Conservation (phyloP, 139 green algal species). For the Volvox reticuliferus region DNA sequence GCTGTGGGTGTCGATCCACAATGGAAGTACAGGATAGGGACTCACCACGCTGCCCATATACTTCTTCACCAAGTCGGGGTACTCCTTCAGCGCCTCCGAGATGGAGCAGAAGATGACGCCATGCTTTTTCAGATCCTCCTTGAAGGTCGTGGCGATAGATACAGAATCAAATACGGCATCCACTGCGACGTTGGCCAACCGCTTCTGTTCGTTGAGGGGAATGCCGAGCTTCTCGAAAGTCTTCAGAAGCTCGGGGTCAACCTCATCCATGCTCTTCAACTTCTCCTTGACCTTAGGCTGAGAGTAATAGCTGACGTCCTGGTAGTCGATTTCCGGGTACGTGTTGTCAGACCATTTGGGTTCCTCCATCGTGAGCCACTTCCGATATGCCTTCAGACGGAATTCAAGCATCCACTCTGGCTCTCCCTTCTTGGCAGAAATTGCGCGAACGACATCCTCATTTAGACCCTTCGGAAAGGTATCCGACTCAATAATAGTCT, state of each 20-base stretch:
- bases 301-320: constrained; percentile 94
- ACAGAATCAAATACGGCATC: constrained; percentile 99
- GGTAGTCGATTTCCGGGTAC: constrained; percentile 90
- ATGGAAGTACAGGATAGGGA: no score
- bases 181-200: constrained; percentile 96
- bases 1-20: no score
- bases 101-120: constrained; percentile 99
- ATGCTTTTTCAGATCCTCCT: constrained; percentile 92
- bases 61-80: constrained; percentile 96
- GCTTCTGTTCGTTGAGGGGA: constrained; percentile 98
- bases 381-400: constrained; percentile 91
- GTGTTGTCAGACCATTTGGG: constrained; percentile 93
- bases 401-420: constrained; percentile 99
- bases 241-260: constrained; percentile 96
- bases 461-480: constrained; percentile 81
- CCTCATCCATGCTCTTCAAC: constrained; percentile 90
- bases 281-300: constrained; percentile 94
- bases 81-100: constrained; percentile 95
- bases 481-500: constrained; percentile 92
- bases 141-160: constrained; percentile 99
- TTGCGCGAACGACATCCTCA: constrained; percentile 96
- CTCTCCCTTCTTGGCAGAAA: constrained; percentile 98
- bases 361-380: constrained; percentile 98
- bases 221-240: constrained; percentile 99
- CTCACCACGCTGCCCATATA: constrained; percentile 92